These are phyloP conservation scores for California macrophylla DNA, from an alignment of 441 rosid species.

Conservation along the genomic window DNA sequence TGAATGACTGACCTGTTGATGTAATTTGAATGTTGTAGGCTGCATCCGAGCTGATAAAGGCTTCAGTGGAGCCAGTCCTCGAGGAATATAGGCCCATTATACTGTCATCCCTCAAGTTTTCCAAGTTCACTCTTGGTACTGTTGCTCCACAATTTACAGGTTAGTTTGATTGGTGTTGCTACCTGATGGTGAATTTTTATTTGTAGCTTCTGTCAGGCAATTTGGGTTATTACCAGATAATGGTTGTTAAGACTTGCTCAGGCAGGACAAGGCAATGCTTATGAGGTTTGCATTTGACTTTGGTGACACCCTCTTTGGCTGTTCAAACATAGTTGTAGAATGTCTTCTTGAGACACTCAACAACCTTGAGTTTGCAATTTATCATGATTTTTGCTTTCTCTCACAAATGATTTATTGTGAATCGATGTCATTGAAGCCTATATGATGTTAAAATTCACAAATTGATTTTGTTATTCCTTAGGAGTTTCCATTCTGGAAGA, in stretches of 20 bases:
- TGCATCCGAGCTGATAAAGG: constrained; percentile 79
- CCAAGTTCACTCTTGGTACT: constrained; percentile 91
- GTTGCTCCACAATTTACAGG: constrained; percentile 97
- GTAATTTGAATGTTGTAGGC: constrained; percentile 40
- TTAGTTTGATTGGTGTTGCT: constrained; percentile 20
- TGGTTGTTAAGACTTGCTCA: neutral
- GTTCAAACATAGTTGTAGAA: neutral
- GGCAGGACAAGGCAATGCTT: neutral
- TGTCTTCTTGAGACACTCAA: neutral
- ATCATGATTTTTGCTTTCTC: neutral
- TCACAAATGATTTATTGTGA: neutral
- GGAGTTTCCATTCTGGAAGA: constrained; percentile 53
- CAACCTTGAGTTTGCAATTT: neutral
- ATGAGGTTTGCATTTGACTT: neutral
- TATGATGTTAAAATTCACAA: neutral
- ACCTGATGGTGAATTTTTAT: neutral
- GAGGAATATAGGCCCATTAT: constrained; percentile 72
- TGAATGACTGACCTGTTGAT: neutral
- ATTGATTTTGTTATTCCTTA: constrained; percentile 16
- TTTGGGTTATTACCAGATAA: neutral
- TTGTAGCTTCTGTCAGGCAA: neutral
- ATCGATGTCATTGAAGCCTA: neutral
- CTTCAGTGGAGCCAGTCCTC: constrained; percentile 81
- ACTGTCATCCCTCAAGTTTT: constrained; percentile 67
- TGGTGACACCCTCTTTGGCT: neutral